Percentiles rank a stretch among this genome's conserved stretches.
Conservation (phyloP, 2,329 filamentous ascomycete genomes). For the Fusarium odoratissimum region DNA sequence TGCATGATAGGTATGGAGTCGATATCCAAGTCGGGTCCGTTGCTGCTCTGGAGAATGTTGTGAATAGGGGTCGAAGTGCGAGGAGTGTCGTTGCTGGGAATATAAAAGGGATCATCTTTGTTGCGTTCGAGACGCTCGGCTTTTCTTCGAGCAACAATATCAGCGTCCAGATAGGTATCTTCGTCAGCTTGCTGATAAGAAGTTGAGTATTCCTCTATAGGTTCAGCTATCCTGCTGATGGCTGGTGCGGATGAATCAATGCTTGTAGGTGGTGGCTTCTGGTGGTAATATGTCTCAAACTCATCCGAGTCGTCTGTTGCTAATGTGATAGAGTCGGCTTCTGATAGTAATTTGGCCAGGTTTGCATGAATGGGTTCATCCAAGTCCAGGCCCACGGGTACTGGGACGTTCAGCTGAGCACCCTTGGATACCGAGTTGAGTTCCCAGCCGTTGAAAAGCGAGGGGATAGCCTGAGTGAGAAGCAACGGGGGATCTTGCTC, state of each 20-base stretch:
- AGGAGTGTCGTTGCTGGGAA: conserved; percentile 67
- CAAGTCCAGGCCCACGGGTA: conserved; percentile 80
- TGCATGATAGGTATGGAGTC: conserved; percentile 97
- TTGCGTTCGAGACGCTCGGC: conserved; percentile 84
- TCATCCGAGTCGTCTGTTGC: conserved; percentile 69
- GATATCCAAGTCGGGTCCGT: conserved; percentile 85
- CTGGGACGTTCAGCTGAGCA: conserved; percentile 87
- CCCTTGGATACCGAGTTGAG: conserved; percentile 88
- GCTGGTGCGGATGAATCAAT: conserved; percentile 65
- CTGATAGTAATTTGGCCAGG: conserved; percentile 73
- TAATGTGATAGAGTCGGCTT: conserved; percentile 62
- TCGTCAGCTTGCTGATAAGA: conserved; percentile 72
- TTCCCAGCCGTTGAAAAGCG: conserved; percentile 86
- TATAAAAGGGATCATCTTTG: conserved; percentile 96
- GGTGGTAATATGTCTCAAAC: conserved; percentile 75
- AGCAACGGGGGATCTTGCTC: conserved; percentile 81
- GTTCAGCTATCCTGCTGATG: conserved; percentile 63
- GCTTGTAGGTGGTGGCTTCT: conserved; percentile 62
- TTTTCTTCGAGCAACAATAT: conserved; percentile 78
- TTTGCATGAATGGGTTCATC: conserved; percentile 85
- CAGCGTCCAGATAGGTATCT: conserved; percentile 76
- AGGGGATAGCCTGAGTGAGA: conserved; percentile 89
- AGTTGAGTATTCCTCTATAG: conserved; percentile 59
- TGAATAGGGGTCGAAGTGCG: conserved; percentile 81
- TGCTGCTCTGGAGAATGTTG: conserved; percentile 77